phyloP scores from a whole-genome alignment of 345 rosid genomes.

The Eucalyptus sp. region DNA sequence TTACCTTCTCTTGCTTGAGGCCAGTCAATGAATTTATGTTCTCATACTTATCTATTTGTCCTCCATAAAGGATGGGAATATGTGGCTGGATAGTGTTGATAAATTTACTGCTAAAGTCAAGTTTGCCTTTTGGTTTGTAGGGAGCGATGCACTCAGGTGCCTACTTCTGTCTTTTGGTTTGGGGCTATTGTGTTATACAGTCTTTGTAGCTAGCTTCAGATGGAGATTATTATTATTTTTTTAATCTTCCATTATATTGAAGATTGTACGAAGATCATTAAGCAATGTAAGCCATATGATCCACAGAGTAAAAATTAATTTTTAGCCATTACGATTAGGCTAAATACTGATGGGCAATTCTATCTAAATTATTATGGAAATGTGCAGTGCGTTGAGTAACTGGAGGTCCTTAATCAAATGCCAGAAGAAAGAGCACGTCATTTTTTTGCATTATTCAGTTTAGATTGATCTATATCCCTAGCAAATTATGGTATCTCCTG shows the following conservation, averaged over 20 bases:
- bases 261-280: background rate
- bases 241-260: background rate
- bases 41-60: background rate
- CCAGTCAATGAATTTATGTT: background rate
- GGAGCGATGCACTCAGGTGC: background rate
- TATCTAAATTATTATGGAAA: background rate
- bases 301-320: background rate
- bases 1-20: background rate
- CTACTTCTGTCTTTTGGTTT: background rate
- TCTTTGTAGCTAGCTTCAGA: background rate
- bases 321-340: background rate
- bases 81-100: background rate
- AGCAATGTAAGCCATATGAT: background rate
- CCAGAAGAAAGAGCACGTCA: no score
- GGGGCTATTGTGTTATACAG: background rate
- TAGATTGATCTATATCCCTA: background rate
- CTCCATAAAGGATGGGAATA: background rate
- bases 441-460: no score
- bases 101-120: background rate
- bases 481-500: background rate
- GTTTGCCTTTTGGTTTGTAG: background rate
- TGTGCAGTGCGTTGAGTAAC: background rate
- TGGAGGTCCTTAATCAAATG: background rate
- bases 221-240: background rate
- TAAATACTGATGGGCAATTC: background rate